phyloP scores from a whole-genome alignment of 2,329 filamentous ascomycete genomes.

The Cytospora chrysosperma region DNA sequence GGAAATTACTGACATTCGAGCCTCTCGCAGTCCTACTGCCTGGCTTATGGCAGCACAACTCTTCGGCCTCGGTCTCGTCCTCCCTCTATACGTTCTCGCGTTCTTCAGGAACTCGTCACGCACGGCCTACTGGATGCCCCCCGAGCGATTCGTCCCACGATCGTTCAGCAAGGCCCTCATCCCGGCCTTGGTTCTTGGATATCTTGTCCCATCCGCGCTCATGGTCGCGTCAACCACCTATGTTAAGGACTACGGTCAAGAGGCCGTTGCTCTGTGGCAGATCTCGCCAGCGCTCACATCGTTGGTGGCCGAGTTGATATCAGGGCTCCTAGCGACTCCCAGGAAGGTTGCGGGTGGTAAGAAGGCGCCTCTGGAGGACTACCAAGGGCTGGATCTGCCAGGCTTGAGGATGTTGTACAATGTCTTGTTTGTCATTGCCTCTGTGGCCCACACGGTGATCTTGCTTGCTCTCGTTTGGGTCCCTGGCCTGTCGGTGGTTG shows the following conservation, averaged over 20 bases:
- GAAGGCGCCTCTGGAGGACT: constrained; percentile 1
- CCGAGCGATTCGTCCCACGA: constrained; percentile 10
- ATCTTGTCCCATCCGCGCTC: constrained; percentile 5
- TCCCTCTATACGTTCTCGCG: constrained; percentile 10
- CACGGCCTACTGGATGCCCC: constrained; percentile 14
- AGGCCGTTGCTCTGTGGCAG: constrained; percentile 7
- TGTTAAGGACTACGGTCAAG: not conserved
- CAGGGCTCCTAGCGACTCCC: not conserved
- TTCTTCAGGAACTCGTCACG: constrained; percentile 4
- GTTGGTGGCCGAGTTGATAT: not conserved
- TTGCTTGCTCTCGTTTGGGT: constrained; percentile 2
- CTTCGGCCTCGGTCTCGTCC: constrained; percentile 11
- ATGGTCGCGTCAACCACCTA: not conserved
- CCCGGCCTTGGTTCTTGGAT: constrained; percentile 1
- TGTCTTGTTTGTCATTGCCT: not conserved
- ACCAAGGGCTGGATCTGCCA: not conserved
- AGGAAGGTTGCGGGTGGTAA: not conserved
- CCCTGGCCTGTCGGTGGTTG: not conserved
- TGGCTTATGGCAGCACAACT: constrained; percentile 11
- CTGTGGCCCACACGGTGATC: not conserved
- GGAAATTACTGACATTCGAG: not conserved
- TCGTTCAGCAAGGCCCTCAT: constrained; percentile 4
- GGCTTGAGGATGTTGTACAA: not conserved
- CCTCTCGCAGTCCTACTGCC: not conserved
- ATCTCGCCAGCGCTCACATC: not conserved